Evolutionary conservation across 352 stramenopile genomes (phyloP).

Genomic region (Paralagenidium karlingii): DNA sequence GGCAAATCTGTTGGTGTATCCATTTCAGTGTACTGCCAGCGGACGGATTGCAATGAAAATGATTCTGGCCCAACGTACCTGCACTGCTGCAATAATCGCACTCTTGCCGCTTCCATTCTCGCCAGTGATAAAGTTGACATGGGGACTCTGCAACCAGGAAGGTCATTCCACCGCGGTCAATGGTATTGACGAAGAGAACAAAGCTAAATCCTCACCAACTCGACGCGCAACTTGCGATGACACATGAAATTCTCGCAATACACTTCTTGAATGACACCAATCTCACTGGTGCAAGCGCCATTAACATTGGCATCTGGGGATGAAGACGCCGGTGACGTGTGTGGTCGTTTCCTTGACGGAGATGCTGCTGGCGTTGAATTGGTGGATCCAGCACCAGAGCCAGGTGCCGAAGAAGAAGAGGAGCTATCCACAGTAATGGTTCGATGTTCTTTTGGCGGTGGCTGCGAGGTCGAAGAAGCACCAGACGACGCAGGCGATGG

Average conservation of each 20-base stretch:
- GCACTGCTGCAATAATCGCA: slow-evolving; percentile 94
- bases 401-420: no score
- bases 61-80: slow-evolving; percentile 54
- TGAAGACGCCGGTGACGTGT: no score
- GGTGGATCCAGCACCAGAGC: no score
- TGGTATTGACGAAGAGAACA: background rate
- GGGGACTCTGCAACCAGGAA: slow-evolving; percentile 17
- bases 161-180: background rate
- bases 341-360: no score
- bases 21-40: background rate
- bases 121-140: slow-evolving; percentile 86
- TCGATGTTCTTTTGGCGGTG: no score
- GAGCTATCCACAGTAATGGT: no score
- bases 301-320: no score
- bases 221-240: slow-evolving; percentile 86
- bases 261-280: slow-evolving; percentile 91
- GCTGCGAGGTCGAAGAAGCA: no score
- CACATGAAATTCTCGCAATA: slow-evolving; percentile 99
- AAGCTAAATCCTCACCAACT: slow-evolving; percentile 22
- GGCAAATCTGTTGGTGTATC: slow-evolving; percentile 83
- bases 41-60: background rate
- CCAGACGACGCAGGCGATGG: no score
- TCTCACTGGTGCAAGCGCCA: no score
- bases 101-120: slow-evolving; percentile 94
- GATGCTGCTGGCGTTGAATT: no score